Conservation (phyloP, 2,329 filamentous ascomycete genomes). For the Cryphonectria japonica region DNA sequence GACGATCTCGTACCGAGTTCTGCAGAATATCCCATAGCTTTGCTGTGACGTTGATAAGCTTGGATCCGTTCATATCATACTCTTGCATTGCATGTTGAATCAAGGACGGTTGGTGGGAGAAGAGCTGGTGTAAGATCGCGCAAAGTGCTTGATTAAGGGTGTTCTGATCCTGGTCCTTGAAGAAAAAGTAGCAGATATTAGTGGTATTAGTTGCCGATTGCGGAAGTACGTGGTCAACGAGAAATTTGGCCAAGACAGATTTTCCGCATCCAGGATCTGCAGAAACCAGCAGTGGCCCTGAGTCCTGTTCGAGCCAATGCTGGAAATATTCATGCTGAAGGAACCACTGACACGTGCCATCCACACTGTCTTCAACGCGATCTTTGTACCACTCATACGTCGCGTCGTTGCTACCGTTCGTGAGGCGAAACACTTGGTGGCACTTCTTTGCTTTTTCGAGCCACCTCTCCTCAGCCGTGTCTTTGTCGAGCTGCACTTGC, state of each 20-base stretch:
- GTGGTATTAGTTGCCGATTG: neutral
- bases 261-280: neutral
- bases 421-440: neutral
- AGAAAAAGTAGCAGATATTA: neutral
- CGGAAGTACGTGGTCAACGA: neutral
- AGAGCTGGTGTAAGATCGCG: neutral
- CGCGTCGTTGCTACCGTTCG: neutral
- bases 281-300: neutral
- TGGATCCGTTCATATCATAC: neutral
- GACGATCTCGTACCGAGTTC: neutral
- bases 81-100: neutral
- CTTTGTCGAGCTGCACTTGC: neutral
- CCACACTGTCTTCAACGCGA: neutral
- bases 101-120: neutral
- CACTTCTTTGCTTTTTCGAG: neutral
- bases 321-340: neutral
- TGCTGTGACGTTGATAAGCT: neutral
- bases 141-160: neutral
- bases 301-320: neutral
- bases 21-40: neutral
- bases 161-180: conserved; percentile 2
- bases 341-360: neutral
- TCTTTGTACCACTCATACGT: conserved; percentile 1
- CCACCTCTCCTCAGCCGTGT: neutral
- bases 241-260: neutral